A percentile compares a stretch with the other conserved stretches of the same genome.
Evolutionary conservation across 306 rosid species (phyloP).

Genomic region (Trichosanthes cucumerina): DNA sequence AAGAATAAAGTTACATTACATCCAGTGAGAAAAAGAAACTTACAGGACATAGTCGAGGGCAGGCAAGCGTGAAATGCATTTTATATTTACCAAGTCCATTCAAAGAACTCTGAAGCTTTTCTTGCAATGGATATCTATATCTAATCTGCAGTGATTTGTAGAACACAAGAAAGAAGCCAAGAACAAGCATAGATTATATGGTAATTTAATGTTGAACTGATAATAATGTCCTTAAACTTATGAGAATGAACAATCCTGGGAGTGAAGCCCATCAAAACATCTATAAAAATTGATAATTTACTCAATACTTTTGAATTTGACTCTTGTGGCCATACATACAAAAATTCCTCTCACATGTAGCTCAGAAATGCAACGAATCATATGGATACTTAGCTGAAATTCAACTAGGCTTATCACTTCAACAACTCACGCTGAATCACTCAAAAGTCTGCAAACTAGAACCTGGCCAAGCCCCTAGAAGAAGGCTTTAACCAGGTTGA

Average conservation of each 20-base stretch:
- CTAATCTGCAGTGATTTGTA: not conserved
- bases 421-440: not conserved
- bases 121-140: not conserved
- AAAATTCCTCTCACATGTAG: not conserved
- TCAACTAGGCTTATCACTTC: not conserved
- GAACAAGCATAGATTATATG: not conserved
- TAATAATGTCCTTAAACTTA: not conserved
- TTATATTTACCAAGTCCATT: slow-evolving; percentile 6
- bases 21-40: not conserved
- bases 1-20: not conserved
- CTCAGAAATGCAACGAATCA: not conserved
- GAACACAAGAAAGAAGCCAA: not conserved
- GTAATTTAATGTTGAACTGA: not conserved
- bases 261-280: not conserved
- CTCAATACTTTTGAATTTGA: not conserved
- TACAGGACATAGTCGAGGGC: slow-evolving; percentile 11
- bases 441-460: not conserved
- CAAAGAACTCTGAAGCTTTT: slow-evolving; percentile 14
- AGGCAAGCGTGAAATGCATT: not conserved
- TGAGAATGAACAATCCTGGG: not conserved
- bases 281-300: not conserved
- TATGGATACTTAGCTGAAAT: not conserved
- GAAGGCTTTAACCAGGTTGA: not conserved
- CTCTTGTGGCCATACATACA: not conserved
- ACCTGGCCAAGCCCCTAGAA: not conserved